Percentiles rank a stretch among this genome's conserved stretches.
Evolutionary conservation across 306 rosid genomes (phyloP).

Genomic region (Herpetospermum pedunculosum): DNA sequence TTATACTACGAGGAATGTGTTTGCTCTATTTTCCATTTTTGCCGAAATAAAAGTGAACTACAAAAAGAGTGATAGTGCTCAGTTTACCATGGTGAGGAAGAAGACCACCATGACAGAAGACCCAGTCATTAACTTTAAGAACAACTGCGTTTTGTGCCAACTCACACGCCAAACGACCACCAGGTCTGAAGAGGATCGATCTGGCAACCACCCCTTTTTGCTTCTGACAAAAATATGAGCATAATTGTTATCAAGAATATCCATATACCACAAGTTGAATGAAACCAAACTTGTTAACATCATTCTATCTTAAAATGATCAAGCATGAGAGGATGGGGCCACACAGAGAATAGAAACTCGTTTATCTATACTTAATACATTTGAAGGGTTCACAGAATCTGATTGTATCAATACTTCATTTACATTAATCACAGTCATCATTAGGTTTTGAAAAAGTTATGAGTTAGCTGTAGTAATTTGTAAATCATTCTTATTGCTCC

Average conservation of each 20-base stretch:
- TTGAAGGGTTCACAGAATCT: background rate
- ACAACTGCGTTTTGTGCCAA: constrained; percentile 67
- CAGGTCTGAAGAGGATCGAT: constrained; percentile 75
- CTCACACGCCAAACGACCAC: constrained; percentile 68
- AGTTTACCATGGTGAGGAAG: constrained; percentile 93
- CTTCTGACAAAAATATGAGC: constrained; percentile 63
- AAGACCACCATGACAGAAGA: constrained; percentile 98
- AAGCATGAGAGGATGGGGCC: background rate
- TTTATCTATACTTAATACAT: background rate
- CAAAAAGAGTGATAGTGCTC: constrained; percentile 7
- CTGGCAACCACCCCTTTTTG: constrained; percentile 85
- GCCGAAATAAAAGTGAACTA: background rate
- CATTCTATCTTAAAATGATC: background rate
- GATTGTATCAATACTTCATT: background rate
- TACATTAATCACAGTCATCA: background rate
- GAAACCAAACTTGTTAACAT: background rate
- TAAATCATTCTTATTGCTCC: background rate
- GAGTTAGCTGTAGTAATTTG: background rate
- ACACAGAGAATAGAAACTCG: background rate
- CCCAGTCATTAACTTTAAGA: constrained; percentile 92
- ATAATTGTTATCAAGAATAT: constrained; percentile 30
- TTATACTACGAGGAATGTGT: background rate
- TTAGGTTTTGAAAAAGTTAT: background rate
- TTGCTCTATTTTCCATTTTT: background rate
- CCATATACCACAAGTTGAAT: background rate